Conservation (phyloP, 352 stramenopile genomes). For the Pythium brachiatum region DNA sequence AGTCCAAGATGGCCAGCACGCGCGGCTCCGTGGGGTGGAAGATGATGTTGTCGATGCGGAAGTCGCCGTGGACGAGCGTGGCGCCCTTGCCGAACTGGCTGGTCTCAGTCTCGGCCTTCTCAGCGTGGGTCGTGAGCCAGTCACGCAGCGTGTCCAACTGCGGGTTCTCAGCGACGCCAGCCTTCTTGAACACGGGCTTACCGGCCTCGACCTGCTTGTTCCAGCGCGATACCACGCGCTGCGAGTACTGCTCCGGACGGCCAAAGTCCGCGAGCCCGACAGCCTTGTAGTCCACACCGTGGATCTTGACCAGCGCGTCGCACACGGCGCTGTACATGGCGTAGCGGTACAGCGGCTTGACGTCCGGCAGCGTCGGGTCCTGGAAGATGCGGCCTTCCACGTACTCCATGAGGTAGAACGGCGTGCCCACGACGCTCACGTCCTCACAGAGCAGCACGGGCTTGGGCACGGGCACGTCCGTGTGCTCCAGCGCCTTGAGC, state of each 20-base stretch:
- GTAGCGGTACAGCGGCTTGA: constrained; percentile 72
- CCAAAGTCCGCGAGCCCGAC: constrained; percentile 62
- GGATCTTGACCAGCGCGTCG: constrained; percentile 64
- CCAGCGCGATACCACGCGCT: constrained; percentile 71
- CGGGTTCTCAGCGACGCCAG: constrained; percentile 53
- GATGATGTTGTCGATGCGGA: constrained; percentile 86
- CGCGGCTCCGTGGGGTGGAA: constrained; percentile 82
- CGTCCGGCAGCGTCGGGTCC: constrained; percentile 53
- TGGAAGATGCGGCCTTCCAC: constrained; percentile 75
- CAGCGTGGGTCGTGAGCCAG: constrained; percentile 53
- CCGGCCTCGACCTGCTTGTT: constrained; percentile 63
- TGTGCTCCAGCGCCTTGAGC: constrained; percentile 61
- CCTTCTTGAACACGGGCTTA: constrained; percentile 43
- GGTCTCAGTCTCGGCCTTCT: constrained; percentile 48
- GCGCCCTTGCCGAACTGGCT: constrained; percentile 15
- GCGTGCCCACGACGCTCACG: constrained; percentile 53
- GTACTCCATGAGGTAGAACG: constrained; percentile 86
- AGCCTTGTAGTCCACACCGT: constrained; percentile 58
- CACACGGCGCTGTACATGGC: constrained; percentile 77
- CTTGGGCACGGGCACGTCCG: constrained; percentile 62
- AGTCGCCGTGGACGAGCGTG: constrained; percentile 84
- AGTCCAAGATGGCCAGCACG: constrained; percentile 84
- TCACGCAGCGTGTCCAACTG: constrained; percentile 44
- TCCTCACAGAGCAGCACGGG: constrained; percentile 70
- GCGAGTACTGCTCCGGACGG: constrained; percentile 62